phyloP scores from a whole-genome alignment of 805 yeast genomes.

The Kazachstania martiniae region DNA sequence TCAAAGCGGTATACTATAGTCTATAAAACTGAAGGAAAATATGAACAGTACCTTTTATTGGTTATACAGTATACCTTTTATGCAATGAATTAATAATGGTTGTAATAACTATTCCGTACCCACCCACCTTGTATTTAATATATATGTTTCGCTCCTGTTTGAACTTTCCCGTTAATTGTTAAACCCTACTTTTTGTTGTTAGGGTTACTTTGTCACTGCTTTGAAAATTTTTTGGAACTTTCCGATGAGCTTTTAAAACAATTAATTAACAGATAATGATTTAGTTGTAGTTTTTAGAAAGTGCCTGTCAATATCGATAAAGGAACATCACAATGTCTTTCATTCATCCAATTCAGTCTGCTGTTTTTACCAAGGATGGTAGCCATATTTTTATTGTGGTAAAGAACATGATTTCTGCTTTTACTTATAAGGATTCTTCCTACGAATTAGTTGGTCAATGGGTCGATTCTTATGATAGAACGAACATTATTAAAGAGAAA shows the following conservation, averaged over 20 bases:
- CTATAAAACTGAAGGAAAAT: neutral
- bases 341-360: slow-evolving; percentile 65
- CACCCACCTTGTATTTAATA: no score
- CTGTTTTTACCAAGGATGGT: slow-evolving; percentile 36
- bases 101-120: no score
- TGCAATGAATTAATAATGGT: no score
- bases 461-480: slow-evolving; percentile 48
- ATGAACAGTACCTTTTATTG: neutral
- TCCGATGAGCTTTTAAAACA: no score
- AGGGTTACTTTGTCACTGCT: no score
- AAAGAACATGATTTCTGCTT: slow-evolving; percentile 50
- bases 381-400: slow-evolving; percentile 43
- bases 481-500: slow-evolving; percentile 33
- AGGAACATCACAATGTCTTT: slow-evolving; percentile 15
- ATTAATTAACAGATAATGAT: neutral
- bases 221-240: no score
- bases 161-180: no score
- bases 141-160: no score
- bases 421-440: slow-evolving; percentile 12
- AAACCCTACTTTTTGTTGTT: no score
- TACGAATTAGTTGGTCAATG: slow-evolving; percentile 38
- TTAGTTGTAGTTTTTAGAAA: neutral
- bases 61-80: no score
- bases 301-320: no score
- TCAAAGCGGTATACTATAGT: no score